Base-by-base conservation (phyloP, 805 yeast genomes). In the Cyberlindnera bimundalis region DNA sequence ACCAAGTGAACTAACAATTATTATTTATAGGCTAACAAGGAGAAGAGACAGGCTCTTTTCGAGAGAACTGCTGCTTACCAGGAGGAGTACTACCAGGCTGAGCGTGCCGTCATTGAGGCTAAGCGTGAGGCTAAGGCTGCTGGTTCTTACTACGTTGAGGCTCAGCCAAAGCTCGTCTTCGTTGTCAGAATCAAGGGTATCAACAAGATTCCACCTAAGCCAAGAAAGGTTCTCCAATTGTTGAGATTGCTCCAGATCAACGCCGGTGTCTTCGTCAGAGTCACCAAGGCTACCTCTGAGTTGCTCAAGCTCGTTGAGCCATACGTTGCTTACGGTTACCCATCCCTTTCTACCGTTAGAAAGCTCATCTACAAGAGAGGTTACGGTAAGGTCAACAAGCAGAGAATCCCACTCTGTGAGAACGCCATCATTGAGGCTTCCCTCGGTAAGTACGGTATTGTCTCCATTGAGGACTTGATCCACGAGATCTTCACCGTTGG, bases 121-220 rank as follows among this genome's bases (percentile, higher is more conserved):
- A 82, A 82, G 79, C 87, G 96, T 73, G 87, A 84, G 56, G 96
- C 96, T 60, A 86, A 84, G 79, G 90, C 91, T 70, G 74, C 81
- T 66, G 95, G 95, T 71, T 81, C 93, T 65, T 86, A 82, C 88
- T 90, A 81, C 79, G 95, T 88, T 63, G 88, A 81, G 66, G 96
- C 95, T 71, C 91, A 90, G 81, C 80, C 82, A 66, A 89, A 87
- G 75, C 84, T 90, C 66, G 95, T 87, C 58, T 88, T 90, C 71
- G 95, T 90, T 66, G 81, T 90, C 72, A 88, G 98, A 84, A 90
- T 90, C 83, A 90, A 90, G 91, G 97, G 97, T 90, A 87, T 90
- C 73, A 85, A 78, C 90, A 90, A 89, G 84, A 88, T 90, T 64
- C 86, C 96, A 67, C 96, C 97, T 67, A 90, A 90, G 84, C 96